Conservation (phyloP, 2,329 filamentous ascomycete species). For the Pseudocercospora fijiensis region DNA sequence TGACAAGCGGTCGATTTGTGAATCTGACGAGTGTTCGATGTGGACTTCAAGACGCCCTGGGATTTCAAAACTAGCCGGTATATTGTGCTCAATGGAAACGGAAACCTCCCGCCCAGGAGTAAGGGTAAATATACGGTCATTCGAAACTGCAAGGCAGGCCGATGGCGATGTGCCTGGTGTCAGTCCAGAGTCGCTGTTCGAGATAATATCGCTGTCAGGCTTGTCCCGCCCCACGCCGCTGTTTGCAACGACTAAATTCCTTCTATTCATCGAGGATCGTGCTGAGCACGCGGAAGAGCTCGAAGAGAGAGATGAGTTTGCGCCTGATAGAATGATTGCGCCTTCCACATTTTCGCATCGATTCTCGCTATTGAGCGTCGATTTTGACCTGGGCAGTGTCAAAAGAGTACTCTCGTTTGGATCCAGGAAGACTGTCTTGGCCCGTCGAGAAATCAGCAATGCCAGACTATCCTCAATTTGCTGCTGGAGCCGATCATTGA, state of each 20-base stretch:
- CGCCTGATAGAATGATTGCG: not conserved
- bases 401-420: not conserved
- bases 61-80: not conserved
- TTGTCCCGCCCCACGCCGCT: not conserved
- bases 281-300: not conserved
- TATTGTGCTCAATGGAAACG: not conserved
- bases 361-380: not conserved
- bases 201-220: not conserved
- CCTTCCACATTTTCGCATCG: not conserved
- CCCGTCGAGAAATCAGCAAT: not conserved
- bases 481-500: not conserved
- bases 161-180: not conserved
- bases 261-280: not conserved
- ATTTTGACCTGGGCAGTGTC: not conserved
- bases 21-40: not conserved
- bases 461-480: not conserved
- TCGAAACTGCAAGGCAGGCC: not conserved
- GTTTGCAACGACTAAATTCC: not conserved
- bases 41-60: not conserved
- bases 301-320: not conserved
- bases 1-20: not conserved
- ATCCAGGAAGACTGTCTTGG: not conserved
- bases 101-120: not conserved
- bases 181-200: not conserved
- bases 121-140: not conserved